Base-by-base conservation (phyloP, 164 flowering plant species). In the Buxus sempervirens region DNA sequence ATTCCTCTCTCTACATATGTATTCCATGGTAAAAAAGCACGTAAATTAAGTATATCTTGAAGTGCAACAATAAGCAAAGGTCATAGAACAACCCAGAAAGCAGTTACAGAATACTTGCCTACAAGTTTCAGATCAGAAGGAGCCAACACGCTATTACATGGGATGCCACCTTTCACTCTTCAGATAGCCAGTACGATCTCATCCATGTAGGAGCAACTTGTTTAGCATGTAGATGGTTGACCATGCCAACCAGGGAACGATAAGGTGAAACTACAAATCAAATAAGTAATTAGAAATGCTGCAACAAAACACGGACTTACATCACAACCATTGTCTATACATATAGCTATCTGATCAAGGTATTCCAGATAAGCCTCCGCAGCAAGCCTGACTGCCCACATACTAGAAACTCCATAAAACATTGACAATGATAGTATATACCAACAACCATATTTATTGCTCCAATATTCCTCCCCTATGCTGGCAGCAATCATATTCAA, bases 81-180 rank as follows among this genome's bases (percentile, higher is more conserved):
- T 58, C 68, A 72, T 28, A 26, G 61, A 77, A 71, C 74, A 77
- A 71, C 74, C 74, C 63, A 62, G 13, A 66, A 27, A 73, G 59
- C 69, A 71, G 58, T 70, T 66, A 78, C 62, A 78, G 72, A 75
- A 78, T 70, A 85, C 87, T 82, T 87, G 88, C 86, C 87, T 81
- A 83, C 65, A 67, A 49, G 55, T 71, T 51, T 62, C 69, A 69
- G 65, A 53, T 65, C 65, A 64, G 72, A 38, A 53, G 63, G 12
- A 68, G 73, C 64, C 65, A 53, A 78, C 62, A 73, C 56, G 64
- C 63, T 21, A 64, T 66, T 70, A 75, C 27, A 65, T 65, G 73
- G 80, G 70, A 72, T 48, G 76, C 55, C 74, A 63, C 53, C 81
- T 75, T 73, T 63, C n/a, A 25, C 57, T 54, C 18, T 66, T 76